A percentile compares a stretch with the other conserved stretches of the same genome.
Conservation (phyloP, 371 early-diverging fungal species). For the Mucor saturninus region DNA sequence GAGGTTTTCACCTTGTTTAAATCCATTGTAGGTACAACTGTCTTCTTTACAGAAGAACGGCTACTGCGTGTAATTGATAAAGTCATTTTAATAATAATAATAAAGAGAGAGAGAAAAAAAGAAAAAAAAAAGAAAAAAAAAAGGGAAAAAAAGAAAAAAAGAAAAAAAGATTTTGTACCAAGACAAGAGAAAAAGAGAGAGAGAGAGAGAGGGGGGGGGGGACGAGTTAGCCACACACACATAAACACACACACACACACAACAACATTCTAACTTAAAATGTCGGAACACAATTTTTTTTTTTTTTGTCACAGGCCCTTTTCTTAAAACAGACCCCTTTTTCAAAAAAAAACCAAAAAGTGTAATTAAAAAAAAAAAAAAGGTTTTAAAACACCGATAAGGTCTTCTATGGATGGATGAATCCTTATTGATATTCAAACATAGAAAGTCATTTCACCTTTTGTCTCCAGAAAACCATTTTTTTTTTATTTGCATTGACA, state of each 20-base stretch:
- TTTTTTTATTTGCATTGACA: too few relatives aligned
- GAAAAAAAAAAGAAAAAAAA: constrained; percentile 9
- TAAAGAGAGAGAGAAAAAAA: background rate
- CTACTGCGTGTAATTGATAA: constrained; percentile 29
- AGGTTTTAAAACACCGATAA: too few relatives aligned
- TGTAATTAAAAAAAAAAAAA: background rate
- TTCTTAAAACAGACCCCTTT: constrained; percentile 3
- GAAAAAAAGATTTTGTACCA: constrained; percentile 9
- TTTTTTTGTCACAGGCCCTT: constrained; percentile 30
- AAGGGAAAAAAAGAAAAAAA: background rate
- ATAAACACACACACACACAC: too few relatives aligned
- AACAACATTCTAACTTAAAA: constrained; percentile 23
- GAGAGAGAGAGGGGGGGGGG: constrained; percentile 10
- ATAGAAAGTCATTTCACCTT: too few relatives aligned
- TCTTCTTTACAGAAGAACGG: constrained; percentile 25
- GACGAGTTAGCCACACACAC: constrained; percentile 24
- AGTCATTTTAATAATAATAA: constrained; percentile 19
- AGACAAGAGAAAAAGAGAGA: constrained; percentile 1
- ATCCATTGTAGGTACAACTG: constrained; percentile 8
- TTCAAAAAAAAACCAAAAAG: background rate
- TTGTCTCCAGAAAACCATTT: too few relatives aligned
- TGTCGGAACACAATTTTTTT: constrained; percentile 32
- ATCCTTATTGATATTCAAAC: too few relatives aligned
- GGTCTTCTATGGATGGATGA: too few relatives aligned
- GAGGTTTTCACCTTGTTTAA: constrained; percentile 6